phyloP scores from a whole-genome alignment of 2,329 filamentous ascomycete genomes.

The Ophiocordyceps australis region DNA sequence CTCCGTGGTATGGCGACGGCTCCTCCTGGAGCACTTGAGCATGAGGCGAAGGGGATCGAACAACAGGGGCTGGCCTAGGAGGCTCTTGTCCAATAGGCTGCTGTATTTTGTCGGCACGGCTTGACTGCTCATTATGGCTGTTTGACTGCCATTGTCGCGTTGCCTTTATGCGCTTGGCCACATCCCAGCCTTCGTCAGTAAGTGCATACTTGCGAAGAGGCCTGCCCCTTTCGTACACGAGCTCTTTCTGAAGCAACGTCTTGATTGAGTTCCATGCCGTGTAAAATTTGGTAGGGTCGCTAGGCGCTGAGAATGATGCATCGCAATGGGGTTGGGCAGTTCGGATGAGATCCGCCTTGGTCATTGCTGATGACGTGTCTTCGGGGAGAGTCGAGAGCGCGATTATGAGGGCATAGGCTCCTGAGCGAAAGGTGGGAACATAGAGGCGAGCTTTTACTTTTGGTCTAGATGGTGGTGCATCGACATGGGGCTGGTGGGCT shows the following conservation, averaged over 20 bases:
- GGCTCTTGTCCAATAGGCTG: background rate
- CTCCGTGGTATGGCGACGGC: conserved; percentile 13
- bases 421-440: conserved; percentile 54
- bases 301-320: conserved; percentile 50
- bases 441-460: conserved; percentile 46
- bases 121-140: conserved; percentile 3
- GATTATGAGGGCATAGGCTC: conserved; percentile 54
- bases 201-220: conserved; percentile 50
- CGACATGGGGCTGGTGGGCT: too few species aligned
- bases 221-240: conserved; percentile 53
- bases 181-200: conserved; percentile 64
- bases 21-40: background rate
- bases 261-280: conserved; percentile 78
- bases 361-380: conserved; percentile 32
- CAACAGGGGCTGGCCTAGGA: background rate
- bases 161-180: conserved; percentile 44
- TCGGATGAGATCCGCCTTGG: conserved; percentile 50
- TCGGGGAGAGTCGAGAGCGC: conserved; percentile 43
- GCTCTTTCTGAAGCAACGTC: conserved; percentile 51
- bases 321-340: conserved; percentile 56
- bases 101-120: conserved; percentile 1
- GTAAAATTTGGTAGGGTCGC: conserved; percentile 50
- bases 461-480: too few species aligned
- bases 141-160: conserved; percentile 19
- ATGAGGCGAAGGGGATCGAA: background rate